Evolutionary conservation across 176 grass and related monocot species (phyloP).

Genomic region (Chrysopogon serrulatus): DNA sequence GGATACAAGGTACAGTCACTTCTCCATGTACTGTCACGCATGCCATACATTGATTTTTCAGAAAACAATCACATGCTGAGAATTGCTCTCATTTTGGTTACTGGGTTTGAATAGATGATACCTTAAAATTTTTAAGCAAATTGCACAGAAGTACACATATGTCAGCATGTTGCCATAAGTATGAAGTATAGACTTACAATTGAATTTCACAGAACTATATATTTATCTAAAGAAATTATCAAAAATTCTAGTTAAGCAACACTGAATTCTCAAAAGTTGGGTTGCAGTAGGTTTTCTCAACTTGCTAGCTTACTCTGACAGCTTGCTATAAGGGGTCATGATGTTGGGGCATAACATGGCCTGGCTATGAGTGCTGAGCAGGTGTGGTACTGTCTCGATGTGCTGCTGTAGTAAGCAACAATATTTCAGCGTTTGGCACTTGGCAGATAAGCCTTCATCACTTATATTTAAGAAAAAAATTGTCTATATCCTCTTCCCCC

Average conservation of each 20-base stretch:
- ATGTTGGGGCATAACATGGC: background rate
- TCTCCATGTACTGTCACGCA: slow-evolving; percentile 25
- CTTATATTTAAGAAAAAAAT: background rate
- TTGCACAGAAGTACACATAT: background rate
- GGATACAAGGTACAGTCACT: slow-evolving; percentile 67
- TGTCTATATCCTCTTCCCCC: too few species aligned
- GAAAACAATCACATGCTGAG: background rate
- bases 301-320: too few species aligned
- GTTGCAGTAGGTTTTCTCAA: too few species aligned
- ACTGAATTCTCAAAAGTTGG: background rate
- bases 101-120: slow-evolving; percentile 7
- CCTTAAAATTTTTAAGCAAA: background rate
- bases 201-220: background rate
- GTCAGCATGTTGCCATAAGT: background rate
- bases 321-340: too few species aligned
- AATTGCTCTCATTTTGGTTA: background rate
- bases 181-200: background rate
- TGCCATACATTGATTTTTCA: slow-evolving; percentile 1
- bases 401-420: background rate
- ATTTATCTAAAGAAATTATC: background rate
- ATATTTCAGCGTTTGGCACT: background rate
- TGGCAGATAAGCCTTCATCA: background rate
- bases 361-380: background rate
- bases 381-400: background rate
- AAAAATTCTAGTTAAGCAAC: background rate